Percentiles rank a stretch among this genome's conserved stretches.
Conservation (phyloP, 1,139 yeast genomes). For the Lodderomyces metapsilosis region DNA sequence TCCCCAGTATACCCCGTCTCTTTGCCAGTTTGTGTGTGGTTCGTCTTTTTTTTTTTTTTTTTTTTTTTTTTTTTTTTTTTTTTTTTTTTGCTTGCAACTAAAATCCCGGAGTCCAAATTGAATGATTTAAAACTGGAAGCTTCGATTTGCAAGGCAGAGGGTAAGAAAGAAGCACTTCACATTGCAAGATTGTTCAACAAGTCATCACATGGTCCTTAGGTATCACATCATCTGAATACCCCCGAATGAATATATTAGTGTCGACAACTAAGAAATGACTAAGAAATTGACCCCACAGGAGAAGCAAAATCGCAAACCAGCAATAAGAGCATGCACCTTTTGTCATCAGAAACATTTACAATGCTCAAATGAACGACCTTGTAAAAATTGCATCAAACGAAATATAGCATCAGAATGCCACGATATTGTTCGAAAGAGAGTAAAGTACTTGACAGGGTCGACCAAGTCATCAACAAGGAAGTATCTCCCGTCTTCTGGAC, state of each 20-base stretch:
- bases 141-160: neutral
- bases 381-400: slow-evolving; percentile 65
- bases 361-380: slow-evolving; percentile 61
- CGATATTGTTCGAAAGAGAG: slow-evolving; percentile 60
- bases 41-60: neutral
- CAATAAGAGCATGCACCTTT: slow-evolving; percentile 65
- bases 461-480: slow-evolving; percentile 8
- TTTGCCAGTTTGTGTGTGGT: too few relatives aligned
- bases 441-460: slow-evolving; percentile 35
- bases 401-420: slow-evolving; percentile 53
- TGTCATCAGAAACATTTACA: slow-evolving; percentile 73
- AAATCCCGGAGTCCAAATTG: neutral
- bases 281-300: slow-evolving; percentile 54
- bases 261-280: slow-evolving; percentile 46
- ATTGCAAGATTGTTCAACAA: too few relatives aligned
- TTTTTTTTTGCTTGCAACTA: neutral
- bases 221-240: neutral
- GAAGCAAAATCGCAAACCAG: slow-evolving; percentile 56
- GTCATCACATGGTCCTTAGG: neutral
- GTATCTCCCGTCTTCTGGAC: slow-evolving; percentile 3
- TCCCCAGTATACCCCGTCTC: too few relatives aligned
- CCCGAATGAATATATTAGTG: neutral
- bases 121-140: neutral
- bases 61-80: neutral
- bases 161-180: too few relatives aligned